Evolutionary conservation across 768 basidiomycete species (phyloP), one percentile per base, ranked within the genome.

Genomic region (Tricholoma matsutake): DNA sequence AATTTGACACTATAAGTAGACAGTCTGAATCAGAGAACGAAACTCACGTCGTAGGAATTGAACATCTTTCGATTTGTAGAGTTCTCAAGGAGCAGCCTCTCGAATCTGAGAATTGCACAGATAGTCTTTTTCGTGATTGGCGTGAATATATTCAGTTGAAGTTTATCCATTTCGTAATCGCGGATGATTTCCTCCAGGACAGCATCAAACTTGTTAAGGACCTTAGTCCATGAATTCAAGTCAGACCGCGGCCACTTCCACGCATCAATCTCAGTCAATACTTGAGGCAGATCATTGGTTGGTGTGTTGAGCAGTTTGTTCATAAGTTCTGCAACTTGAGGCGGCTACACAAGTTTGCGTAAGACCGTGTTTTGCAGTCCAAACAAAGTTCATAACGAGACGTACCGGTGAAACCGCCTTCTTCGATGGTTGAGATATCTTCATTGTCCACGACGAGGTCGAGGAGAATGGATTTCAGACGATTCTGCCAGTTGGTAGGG

Each of bases 161-260:
- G 79, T 67, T 88, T 87, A 74, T 91, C 89, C 62, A 98, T 82
- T 57, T 91, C 86, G 73, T 98, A 96, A 73, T 89, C 87, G 62
- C 81, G 81, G 72, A 97, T 90, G 65, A 88, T 79, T 41, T 86
- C 86, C 69, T 91, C 94, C 66, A 98, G 82, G 64, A 97, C 86
- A 61, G 80, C 79, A 78, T 99, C 97, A 72, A 99, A 95, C 72
- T 91, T 91, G 82, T 99, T 96, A 53, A 99, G 85, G 60, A 96
- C 92, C 71, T 89, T 88, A 73, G 94, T 87, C 97, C 97, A 99
- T 59, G 91, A 87, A 76, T 97, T 94, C 62, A 99, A 83, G 80
- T 99, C 97, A 59, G 95, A 95, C 63, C 97, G 86, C 35, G 95
- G 93, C 89, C 93, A 98, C 72, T 84, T 88, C 97, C 97, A 99